Base-by-base conservation (phyloP, 2,329 filamentous ascomycete genomes). In the Nothophoma quercina region DNA sequence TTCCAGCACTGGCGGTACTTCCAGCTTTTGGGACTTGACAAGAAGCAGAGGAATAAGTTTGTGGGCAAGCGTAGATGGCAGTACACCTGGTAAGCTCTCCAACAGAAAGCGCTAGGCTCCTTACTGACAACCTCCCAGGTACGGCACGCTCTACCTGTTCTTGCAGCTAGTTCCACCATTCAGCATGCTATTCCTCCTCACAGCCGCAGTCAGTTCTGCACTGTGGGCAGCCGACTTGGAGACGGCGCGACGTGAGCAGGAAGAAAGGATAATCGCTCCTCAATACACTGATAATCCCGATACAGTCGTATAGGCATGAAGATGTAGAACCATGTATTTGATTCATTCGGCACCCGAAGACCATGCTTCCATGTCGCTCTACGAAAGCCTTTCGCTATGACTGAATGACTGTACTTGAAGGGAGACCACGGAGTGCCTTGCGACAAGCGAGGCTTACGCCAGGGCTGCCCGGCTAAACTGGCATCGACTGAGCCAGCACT, bases 111-210 rank as follows among this genome's bases (percentile, higher is more conserved):
- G n/a, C 21, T 5, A 15, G 43, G 43, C 44, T 7, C 13, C 10
- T 10, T 33, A 25, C 55, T 66, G 35, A 66, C 41, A 40, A 39
- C 7, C 21, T 12, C 29, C n/a, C 51, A 85, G 83, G 68, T 97
- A 98, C 68, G 95, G 95, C 13, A 91, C 89, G 0, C 82, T 95
- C 4, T 90, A 92, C 41, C 85, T 97, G 78, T 73, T 91, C 6
- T 76, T 98, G 22, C 91, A 97, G 76, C 82, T 98, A n/a, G 82
- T 97, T 7, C 95, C 95, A 1, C 82, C 93, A 10, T 75, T 97
- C 40, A 96, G 90, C n/a, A 96, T 99, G 82, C 87, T 98, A 70
- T 97, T 98, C 72, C 81, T 98, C 30, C 77, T 99, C 60, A 97
- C 93, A 0, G 92, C 90, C 3, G 89, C 93, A 1, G 85, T 87